phyloP scores from a whole-genome alignment of 2,329 filamentous ascomycete genomes.

The Berkeleyomyces rouxiae region DNA sequence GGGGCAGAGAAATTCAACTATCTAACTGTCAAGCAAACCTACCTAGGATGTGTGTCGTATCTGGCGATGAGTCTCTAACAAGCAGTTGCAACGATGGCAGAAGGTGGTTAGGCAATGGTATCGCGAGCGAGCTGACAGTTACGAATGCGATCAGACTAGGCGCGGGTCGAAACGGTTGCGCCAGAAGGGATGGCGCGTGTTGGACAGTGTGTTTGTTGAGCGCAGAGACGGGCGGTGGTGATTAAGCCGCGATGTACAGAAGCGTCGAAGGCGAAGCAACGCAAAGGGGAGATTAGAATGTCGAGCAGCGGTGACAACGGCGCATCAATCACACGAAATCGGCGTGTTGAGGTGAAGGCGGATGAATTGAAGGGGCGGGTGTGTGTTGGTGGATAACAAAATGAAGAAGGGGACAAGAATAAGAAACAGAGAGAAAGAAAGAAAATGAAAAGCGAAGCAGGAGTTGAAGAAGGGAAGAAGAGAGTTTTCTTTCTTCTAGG shows the following conservation, averaged over 20 bases:
- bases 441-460: constrained; percentile 1
- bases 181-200: too few relatives aligned
- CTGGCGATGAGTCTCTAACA: background rate
- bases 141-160: too few relatives aligned
- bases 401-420: background rate
- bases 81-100: background rate
- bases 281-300: too few relatives aligned
- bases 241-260: too few relatives aligned
- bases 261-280: too few relatives aligned
- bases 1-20: background rate
- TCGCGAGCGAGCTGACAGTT: background rate
- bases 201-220: too few relatives aligned
- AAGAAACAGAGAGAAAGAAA: constrained; percentile 1
- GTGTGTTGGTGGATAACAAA: background rate
- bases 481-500: constrained; percentile 6
- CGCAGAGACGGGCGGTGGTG: too few relatives aligned
- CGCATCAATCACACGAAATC: background rate
- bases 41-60: background rate
- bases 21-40: background rate
- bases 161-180: too few relatives aligned
- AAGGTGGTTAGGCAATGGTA: background rate
- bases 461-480: constrained; percentile 3
- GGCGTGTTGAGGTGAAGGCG: background rate
- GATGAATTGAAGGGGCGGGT: background rate
- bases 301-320: too few relatives aligned